Percentiles rank a stretch among this genome's conserved stretches.
These are phyloP conservation scores for Azolla pinnata DNA, from an alignment of 75 land plant genomes.

Conservation along the genomic window DNA sequence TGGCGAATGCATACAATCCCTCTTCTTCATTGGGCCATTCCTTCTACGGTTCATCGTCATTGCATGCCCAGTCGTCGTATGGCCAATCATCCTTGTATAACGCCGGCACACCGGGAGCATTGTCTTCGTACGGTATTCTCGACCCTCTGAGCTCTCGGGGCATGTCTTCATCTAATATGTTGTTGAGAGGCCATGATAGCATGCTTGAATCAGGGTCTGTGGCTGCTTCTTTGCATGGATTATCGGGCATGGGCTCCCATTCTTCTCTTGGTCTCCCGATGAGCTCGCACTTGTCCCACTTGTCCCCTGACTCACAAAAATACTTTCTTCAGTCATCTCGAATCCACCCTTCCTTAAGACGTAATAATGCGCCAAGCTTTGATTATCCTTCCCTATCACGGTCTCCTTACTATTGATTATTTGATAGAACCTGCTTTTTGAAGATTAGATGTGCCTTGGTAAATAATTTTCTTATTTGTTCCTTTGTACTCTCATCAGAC, in stretches of 20 bases:
- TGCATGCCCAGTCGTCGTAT: not conserved
- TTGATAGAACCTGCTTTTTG: too few relatives aligned
- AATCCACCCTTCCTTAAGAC: not conserved
- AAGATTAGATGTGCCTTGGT: too few relatives aligned
- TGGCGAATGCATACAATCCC: too few relatives aligned
- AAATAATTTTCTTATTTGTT: too few relatives aligned
- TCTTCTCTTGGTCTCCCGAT: not conserved
- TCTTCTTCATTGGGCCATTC: not conserved
- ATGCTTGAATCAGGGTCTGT: not conserved
- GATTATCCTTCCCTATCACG: not conserved
- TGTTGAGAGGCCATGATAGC: not conserved
- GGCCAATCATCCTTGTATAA: not conserved
- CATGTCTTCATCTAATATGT: not conserved
- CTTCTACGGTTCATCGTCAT: not conserved
- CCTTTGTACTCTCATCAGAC: too few relatives aligned
- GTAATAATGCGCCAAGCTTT: not conserved
- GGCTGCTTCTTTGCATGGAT: not conserved
- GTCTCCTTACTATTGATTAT: too few relatives aligned
- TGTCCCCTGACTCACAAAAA: not conserved
- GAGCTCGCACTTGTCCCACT: not conserved
- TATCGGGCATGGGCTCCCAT: not conserved
- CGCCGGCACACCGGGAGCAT: not conserved
- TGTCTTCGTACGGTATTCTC: not conserved
- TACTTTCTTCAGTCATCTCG: not conserved
- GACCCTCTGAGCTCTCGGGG: not conserved